Percentiles rank a stretch among this genome's conserved stretches.
Evolutionary conservation across 257 asterid genomes (phyloP).

Genomic region (Scutellaria barbata): DNA sequence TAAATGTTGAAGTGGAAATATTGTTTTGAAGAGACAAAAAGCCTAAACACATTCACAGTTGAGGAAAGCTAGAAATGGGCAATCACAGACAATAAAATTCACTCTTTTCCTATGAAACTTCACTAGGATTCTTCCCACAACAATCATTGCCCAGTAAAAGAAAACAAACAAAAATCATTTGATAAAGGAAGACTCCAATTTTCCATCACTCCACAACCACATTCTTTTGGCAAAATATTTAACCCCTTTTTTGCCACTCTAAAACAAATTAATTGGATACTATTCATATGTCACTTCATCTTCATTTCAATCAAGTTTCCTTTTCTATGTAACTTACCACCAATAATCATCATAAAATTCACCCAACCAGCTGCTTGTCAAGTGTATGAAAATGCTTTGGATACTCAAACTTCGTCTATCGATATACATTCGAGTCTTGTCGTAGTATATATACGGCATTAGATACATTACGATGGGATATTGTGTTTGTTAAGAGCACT

Average conservation of each 20-base stretch:
- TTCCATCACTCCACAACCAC: conserved; percentile 3
- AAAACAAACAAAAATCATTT: conserved; percentile 26
- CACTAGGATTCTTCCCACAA: background rate
- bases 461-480: no score
- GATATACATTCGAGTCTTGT: no score
- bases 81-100: background rate
- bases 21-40: conserved; percentile 7
- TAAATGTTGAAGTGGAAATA: background rate
- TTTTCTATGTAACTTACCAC: conserved; percentile 7
- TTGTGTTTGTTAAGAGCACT: no score
- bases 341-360: no score
- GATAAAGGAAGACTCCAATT: conserved; percentile 17
- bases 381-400: no score
- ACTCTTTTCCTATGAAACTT: conserved; percentile 13
- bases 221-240: conserved; percentile 30
- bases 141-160: conserved; percentile 23
- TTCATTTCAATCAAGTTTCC: conserved; percentile 19
- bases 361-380: no score
- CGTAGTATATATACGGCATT: no score
- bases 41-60: background rate
- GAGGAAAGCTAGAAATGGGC: conserved; percentile 3
- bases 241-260: background rate
- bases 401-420: no score
- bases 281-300: conserved; percentile 23
- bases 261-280: background rate